These are phyloP conservation scores for Hansenula sp. DNA, from an alignment of 1,139 yeast genomes.

Conservation along the genomic window DNA sequence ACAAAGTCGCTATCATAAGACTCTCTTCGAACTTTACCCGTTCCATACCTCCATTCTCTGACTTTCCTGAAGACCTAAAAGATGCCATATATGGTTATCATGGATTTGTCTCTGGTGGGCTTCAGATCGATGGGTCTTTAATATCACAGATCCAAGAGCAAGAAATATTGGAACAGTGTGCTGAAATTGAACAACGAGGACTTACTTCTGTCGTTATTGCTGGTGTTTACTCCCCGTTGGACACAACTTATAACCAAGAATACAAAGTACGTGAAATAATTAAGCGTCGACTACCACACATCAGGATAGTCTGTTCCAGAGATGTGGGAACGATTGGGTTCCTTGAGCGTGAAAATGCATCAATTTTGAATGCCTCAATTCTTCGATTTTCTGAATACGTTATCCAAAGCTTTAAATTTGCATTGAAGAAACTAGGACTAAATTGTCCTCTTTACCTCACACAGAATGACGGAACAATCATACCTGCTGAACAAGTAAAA, in stretches of 20 bases:
- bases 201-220: conserved; percentile 28
- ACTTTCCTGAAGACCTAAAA: conserved; percentile 31
- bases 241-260: conserved; percentile 26
- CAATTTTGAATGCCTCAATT: conserved; percentile 35
- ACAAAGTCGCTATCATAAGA: conserved; percentile 33
- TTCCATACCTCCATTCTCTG: conserved; percentile 31
- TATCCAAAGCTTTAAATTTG: conserved; percentile 27
- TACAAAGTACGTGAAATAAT: conserved; percentile 25
- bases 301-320: conserved; percentile 30
- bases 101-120: conserved; percentile 30
- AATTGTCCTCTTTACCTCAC: conserved; percentile 32
- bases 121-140: conserved; percentile 31
- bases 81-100: conserved; percentile 26
- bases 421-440: conserved; percentile 25
- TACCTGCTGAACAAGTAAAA: conserved; percentile 29
- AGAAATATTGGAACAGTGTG: conserved; percentile 25
- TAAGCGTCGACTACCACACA: conserved; percentile 24
- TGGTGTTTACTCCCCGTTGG: conserved; percentile 32
- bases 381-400: conserved; percentile 31
- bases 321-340: conserved; percentile 33
- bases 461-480: conserved; percentile 34
- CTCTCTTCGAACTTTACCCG: conserved; percentile 30
- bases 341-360: conserved; percentile 35
- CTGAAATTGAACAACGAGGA: conserved; percentile 22
- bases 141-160: conserved; percentile 27